phyloP scores from a whole-genome alignment of 148 eudicot species.

The Agrostemma githago region DNA sequence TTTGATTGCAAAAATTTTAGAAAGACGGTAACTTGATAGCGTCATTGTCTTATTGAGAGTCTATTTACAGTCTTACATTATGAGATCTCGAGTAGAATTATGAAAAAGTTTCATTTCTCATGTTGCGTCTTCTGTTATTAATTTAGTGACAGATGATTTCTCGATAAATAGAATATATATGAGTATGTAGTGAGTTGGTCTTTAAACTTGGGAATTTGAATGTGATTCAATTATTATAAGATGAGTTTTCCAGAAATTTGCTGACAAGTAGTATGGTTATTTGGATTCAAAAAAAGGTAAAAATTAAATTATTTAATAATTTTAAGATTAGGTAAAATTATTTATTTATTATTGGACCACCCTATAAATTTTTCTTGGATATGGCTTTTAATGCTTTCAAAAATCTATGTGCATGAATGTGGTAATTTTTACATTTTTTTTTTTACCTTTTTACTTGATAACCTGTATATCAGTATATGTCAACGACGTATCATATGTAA shows the following conservation, averaged over 20 bases:
- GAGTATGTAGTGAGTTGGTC: too few relatives aligned
- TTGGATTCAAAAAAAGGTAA: constrained; percentile 18
- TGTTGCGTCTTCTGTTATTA: too few relatives aligned
- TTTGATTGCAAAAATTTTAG: too few relatives aligned
- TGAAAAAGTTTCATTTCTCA: too few relatives aligned
- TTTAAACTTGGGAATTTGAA: constrained; percentile 26
- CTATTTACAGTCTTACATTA: too few relatives aligned
- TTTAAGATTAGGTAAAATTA: not conserved
- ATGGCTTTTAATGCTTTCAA: not conserved
- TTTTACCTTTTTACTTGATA: not conserved
- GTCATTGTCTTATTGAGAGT: too few relatives aligned
- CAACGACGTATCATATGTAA: too few relatives aligned
- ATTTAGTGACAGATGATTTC: too few relatives aligned
- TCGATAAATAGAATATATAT: too few relatives aligned
- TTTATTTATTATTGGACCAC: constrained; percentile 11
- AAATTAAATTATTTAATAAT: not conserved
- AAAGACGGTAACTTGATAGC: too few relatives aligned
- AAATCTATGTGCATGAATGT: constrained; percentile 4
- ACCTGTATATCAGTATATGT: too few relatives aligned
- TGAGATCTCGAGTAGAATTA: too few relatives aligned
- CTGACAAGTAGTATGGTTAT: constrained; percentile 16
- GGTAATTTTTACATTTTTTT: not conserved
- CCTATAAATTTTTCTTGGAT: constrained; percentile 9
- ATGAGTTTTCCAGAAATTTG: constrained; percentile 16
- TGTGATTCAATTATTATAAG: constrained; percentile 13